Base-by-base conservation (phyloP, 2,329 filamentous ascomycete species). In the Herpotrichia juniperi region DNA sequence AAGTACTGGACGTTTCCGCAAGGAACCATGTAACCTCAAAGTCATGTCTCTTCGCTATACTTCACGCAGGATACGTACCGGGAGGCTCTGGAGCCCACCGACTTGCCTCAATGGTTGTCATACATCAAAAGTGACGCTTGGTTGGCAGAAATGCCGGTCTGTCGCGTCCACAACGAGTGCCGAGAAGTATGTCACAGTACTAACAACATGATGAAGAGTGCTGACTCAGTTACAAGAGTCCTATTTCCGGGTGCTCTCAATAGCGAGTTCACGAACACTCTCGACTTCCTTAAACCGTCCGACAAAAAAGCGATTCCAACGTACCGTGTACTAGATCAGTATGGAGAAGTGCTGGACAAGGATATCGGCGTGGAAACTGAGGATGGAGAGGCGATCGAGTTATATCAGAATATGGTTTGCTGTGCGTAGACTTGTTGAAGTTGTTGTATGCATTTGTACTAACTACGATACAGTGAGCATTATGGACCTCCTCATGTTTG, bases 401-500 rank as follows among this genome's bases (percentile, higher is more conserved):
- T 85, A 74, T 88, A 88, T 66, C 83, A 79, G 58, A 84, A 87
- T 63, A 88, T 88, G 85, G 73, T 87, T 51, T 82, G 79, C 24
- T 76, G 81, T 82, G 58, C 37, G 74, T 65, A 49, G 10, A 26
- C 2, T 42, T 48, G 21, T 42, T n/a, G 10, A 5, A 24, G 14
- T 12, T 4, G 4, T 31, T 40, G 24, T 30, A 34, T 24, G 51
- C 17, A 47, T 17, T 1, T 9, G n/a, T 25, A 32, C 43, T 56
- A 28, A 51, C 42, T 17, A 16, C 25, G 14, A 4, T 11, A 17
- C 56, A 81, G 84, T 88, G 50, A 86, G 89, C 50, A 89, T 97
- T 61, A 94, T 99, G 91, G 94, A 99, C 70, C 75, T 96, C 49
- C 90, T 97, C 71, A 97, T 97, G 93, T 97, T 96, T 68, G 94